phyloP scores from a whole-genome alignment of 345 rosid species.

The Garcia nutans region DNA sequence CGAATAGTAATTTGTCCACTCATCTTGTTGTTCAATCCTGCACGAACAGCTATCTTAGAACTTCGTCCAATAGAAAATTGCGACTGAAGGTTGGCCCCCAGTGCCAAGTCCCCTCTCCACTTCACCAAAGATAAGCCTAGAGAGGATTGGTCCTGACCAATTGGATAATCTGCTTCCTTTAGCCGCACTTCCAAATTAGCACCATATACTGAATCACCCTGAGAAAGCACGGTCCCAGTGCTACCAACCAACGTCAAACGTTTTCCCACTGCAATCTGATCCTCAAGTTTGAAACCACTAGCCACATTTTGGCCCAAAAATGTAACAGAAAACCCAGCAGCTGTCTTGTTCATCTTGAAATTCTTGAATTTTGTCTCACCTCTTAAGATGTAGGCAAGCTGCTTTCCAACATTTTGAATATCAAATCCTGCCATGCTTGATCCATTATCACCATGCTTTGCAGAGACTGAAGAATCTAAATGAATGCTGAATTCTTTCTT shows the following conservation, averaged over 20 bases:
- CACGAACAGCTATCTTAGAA: conserved; percentile 80
- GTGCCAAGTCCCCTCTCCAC: conserved; percentile 91
- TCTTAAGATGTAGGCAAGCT: conserved; percentile 75
- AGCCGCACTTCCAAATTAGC: conserved; percentile 86
- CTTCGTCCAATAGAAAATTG: conserved; percentile 71
- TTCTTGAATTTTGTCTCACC: conserved; percentile 87
- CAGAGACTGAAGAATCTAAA: conserved; percentile 80
- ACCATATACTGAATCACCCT: conserved; percentile 84
- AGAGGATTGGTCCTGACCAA: conserved; percentile 87
- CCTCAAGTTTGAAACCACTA: conserved; percentile 83
- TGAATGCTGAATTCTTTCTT: conserved; percentile 94
- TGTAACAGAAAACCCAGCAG: conserved; percentile 74
- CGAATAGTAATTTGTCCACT: conserved; percentile 78
- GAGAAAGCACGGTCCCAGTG: conserved; percentile 74
- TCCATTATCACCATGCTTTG: conserved; percentile 77
- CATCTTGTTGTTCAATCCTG: conserved; percentile 90
- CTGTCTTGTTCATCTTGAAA: conserved; percentile 64
- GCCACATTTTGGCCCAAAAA: conserved; percentile 84
- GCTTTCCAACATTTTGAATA: conserved; percentile 93
- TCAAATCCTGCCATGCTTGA: conserved; percentile 96
- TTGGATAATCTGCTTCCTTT: conserved; percentile 79
- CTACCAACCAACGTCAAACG: conserved; percentile 77
- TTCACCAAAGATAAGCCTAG: conserved; percentile 84
- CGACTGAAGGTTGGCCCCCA: conserved; percentile 89
- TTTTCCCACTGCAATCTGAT: conserved; percentile 73